Evolutionary conservation across 768 basidiomycete genomes (phyloP).

Genomic region (Russula abietina): DNA sequence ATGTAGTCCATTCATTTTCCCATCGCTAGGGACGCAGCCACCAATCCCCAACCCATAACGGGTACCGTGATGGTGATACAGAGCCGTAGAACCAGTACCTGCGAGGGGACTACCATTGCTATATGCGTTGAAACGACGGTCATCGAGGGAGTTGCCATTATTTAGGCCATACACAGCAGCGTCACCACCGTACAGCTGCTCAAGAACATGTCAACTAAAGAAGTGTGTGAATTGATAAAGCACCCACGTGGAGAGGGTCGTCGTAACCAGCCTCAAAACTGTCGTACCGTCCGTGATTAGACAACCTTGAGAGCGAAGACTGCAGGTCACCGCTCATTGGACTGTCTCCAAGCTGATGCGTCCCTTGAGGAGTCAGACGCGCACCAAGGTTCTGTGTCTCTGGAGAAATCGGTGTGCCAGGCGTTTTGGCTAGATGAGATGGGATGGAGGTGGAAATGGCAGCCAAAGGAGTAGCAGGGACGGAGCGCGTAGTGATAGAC

Average conservation of each 20-base stretch:
- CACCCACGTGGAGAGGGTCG: slow-evolving; percentile 48
- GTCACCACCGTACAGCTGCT: slow-evolving; percentile 53
- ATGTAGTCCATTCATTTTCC: slow-evolving; percentile 85
- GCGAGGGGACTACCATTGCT: slow-evolving; percentile 31
- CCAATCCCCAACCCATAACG: slow-evolving; percentile 68
- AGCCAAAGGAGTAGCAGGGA: slow-evolving; percentile 71
- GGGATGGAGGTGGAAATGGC: slow-evolving; percentile 44
- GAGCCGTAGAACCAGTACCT: slow-evolving; percentile 59
- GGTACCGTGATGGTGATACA: slow-evolving; percentile 71
- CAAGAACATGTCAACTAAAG: slow-evolving; percentile 11
- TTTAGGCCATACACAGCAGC: slow-evolving; percentile 36
- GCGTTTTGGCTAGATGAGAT: slow-evolving; percentile 54
- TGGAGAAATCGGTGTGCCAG: slow-evolving; percentile 58
- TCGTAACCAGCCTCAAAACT: slow-evolving; percentile 52
- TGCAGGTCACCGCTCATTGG: slow-evolving; percentile 54
- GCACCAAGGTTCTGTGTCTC: slow-evolving; percentile 58
- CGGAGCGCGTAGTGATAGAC: slow-evolving; percentile 60
- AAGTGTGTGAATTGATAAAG: slow-evolving; percentile 17
- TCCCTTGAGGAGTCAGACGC: slow-evolving; percentile 44
- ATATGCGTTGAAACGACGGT: slow-evolving; percentile 50
- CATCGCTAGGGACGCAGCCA: slow-evolving; percentile 46
- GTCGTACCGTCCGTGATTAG: slow-evolving; percentile 54
- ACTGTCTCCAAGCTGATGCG: slow-evolving; percentile 45
- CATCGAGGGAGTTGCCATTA: slow-evolving; percentile 39
- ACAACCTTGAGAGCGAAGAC: slow-evolving; percentile 66